Percentiles rank a stretch among this genome's conserved stretches.
phyloP scores from a whole-genome alignment of 2,329 filamentous ascomycete genomes.

The Knufia petricola region DNA sequence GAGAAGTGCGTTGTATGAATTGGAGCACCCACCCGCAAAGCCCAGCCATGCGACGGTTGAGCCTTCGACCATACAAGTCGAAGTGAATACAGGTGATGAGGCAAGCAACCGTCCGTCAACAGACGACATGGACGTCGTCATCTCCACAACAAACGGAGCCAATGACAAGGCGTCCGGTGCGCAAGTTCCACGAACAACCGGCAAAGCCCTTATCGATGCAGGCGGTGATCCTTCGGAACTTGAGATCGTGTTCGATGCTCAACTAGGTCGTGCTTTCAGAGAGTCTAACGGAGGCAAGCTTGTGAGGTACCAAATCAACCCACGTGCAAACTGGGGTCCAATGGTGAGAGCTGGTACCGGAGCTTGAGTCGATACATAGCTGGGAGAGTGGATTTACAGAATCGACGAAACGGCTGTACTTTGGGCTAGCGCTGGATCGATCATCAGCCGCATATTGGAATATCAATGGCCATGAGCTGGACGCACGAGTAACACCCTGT shows the following conservation, averaged over 20 bases:
- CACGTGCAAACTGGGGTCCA: constrained; percentile 87
- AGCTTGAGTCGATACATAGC: neutral
- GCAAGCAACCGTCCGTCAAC: no score
- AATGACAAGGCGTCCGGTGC: no score
- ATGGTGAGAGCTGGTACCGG: constrained; percentile 43
- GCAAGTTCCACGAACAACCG: constrained; percentile 21
- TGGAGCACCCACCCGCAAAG: constrained; percentile 16
- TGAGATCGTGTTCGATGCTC: constrained; percentile 68
- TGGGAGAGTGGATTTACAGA: neutral
- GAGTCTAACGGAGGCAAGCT: constrained; percentile 60
- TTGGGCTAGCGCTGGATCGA: no score
- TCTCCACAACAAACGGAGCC: constrained; percentile 21
- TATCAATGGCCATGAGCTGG: no score
- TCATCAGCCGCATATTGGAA: no score
- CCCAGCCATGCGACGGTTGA: neutral
- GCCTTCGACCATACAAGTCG: neutral
- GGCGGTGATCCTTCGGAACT: constrained; percentile 34
- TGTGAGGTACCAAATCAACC: constrained; percentile 83
- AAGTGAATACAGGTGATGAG: neutral
- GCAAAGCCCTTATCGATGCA: constrained; percentile 13
- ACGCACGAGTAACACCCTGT: no score
- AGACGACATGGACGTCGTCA: no score
- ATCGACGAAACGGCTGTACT: neutral
- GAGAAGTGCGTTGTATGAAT: constrained; percentile 35
- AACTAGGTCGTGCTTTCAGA: constrained; percentile 67